These are phyloP conservation scores for Blepharisma stoltei DNA, from an alignment of 73 alveolate genomes.

Conservation along the genomic window DNA sequence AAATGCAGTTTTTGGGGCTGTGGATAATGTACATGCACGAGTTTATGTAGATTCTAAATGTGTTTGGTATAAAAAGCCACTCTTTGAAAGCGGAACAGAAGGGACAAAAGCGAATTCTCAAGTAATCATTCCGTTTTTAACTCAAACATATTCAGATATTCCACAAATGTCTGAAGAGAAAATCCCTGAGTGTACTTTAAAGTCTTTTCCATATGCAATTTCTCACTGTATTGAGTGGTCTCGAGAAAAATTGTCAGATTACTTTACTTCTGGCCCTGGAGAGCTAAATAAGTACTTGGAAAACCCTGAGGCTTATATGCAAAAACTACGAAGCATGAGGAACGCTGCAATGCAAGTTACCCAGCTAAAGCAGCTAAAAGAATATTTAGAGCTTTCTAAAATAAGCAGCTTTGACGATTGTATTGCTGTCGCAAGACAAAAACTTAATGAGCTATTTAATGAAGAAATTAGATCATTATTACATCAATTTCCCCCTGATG, in stretches of 20 bases:
- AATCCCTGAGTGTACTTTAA: slow-evolving; percentile 98
- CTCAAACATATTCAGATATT: slow-evolving; percentile 91
- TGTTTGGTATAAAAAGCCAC: slow-evolving; percentile 93
- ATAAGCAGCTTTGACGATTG: slow-evolving; percentile 40
- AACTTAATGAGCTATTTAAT: slow-evolving; percentile 56
- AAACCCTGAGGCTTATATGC: background rate
- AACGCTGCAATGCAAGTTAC: slow-evolving; percentile 44
- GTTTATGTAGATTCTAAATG: slow-evolving; percentile 95
- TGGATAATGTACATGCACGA: slow-evolving; percentile 98
- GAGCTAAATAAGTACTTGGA: slow-evolving; percentile 28
- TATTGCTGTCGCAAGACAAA: slow-evolving; percentile 38
- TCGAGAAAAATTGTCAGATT: slow-evolving; percentile 91
- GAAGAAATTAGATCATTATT: slow-evolving; percentile 81
- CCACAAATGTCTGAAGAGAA: slow-evolving; percentile 97
- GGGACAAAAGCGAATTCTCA: slow-evolving; percentile 82
- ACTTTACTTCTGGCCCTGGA: slow-evolving; percentile 91
- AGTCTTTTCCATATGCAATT: slow-evolving; percentile 98
- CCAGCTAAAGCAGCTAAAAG: slow-evolving; percentile 54
- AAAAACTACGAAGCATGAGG: background rate
- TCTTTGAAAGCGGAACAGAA: slow-evolving; percentile 95
- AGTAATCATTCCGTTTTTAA: slow-evolving; percentile 67
- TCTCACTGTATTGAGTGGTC: slow-evolving; percentile 99
- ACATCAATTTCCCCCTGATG: slow-evolving; percentile 96
- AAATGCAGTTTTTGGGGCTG: slow-evolving; percentile 93
- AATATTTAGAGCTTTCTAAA: slow-evolving; percentile 47